Evolutionary conservation across 805 yeast species (phyloP).

Genomic region (Schwanniomyces occidentalis): DNA sequence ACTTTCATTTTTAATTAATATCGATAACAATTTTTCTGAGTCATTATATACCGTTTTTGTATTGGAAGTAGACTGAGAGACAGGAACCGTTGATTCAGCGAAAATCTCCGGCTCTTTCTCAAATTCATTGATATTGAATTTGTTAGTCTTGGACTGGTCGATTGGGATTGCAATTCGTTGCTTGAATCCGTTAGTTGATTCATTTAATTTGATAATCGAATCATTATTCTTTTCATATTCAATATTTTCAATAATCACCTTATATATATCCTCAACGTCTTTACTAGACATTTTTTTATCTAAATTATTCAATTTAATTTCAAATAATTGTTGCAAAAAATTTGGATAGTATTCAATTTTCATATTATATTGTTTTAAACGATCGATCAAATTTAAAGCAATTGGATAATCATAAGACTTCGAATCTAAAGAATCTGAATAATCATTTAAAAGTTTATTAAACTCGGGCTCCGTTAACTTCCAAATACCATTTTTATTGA

Average conservation of each 20-base stretch:
- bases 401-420: conserved; percentile 13
- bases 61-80: neutral
- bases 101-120: conserved; percentile 5
- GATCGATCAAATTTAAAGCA: conserved; percentile 10
- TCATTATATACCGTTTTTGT: conserved; percentile 14
- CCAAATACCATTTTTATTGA: conserved; percentile 4
- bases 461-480: conserved; percentile 14
- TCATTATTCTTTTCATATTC: conserved; percentile 13
- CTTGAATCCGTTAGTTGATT: conserved; percentile 4
- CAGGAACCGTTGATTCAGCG: too few relatives aligned
- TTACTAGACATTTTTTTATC: conserved; percentile 7
- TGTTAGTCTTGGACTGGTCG: conserved; percentile 8
- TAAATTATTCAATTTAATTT: conserved; percentile 10
- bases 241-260: conserved; percentile 17
- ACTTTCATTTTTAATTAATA: conserved; percentile 12
- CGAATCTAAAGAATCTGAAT: conserved; percentile 3
- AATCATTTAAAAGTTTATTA: conserved; percentile 10
- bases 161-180: conserved; percentile 5
- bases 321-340: conserved; percentile 18
- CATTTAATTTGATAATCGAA: neutral
- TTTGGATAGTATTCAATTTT: conserved; percentile 21
- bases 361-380: conserved; percentile 15
- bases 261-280: conserved; percentile 19
- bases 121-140: conserved; percentile 22
- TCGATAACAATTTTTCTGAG: conserved; percentile 16